Evolutionary conservation across 78 protist species (phyloP), one percentile per base, ranked within the genome.

Genomic region (Isochrysis galbana): DNA sequence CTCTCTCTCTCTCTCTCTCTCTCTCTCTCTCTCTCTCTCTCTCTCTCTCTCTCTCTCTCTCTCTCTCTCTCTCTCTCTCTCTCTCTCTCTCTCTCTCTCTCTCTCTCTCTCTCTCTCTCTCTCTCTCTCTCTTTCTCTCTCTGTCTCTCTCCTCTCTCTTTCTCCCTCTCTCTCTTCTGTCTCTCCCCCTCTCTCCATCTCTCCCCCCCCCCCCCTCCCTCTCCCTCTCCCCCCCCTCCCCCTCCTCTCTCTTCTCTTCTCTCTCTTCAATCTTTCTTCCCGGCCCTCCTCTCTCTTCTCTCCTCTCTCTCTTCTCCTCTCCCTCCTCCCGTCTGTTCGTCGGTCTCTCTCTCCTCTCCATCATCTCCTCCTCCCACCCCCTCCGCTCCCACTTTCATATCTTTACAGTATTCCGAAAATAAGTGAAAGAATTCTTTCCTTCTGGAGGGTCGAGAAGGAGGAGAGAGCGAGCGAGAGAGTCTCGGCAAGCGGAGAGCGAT

Each of bases 161-260:
- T 36, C 39, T 22, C 47, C 83, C 83, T 77, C 83, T 77, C 83
- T 77, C 83, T 22, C 39, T 22, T 77, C 83, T 77, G 41, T 77
- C 83, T 77, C 83, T 77, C 83, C 39, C 83, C 14, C 39, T 77
- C 39, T 77, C 83, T 77, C 83, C 39, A 7, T 36, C 39, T 36
- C 39, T 77, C 39, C 14, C 83, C 39, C 83, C 22, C 83, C 22
- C 83, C 22, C 83, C 22, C 83, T 19, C 19, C 22, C 83, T 77
- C 83, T 77, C 83, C 22, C 83, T 19, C 83, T 77, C 39, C 22
- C 83, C 14, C 39, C 19, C 39, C 83, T 19, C 83, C 83, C 22
- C 39, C 19, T 19, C 19, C 39, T 19, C 83, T 36, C 34, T 77
- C 83, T 77, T 22, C 22, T 22, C 39, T 19, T 77, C 83, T 38